Conservation (phyloP, 2,329 filamentous ascomycete species). For the Chrysoporthe puriensis region DNA sequence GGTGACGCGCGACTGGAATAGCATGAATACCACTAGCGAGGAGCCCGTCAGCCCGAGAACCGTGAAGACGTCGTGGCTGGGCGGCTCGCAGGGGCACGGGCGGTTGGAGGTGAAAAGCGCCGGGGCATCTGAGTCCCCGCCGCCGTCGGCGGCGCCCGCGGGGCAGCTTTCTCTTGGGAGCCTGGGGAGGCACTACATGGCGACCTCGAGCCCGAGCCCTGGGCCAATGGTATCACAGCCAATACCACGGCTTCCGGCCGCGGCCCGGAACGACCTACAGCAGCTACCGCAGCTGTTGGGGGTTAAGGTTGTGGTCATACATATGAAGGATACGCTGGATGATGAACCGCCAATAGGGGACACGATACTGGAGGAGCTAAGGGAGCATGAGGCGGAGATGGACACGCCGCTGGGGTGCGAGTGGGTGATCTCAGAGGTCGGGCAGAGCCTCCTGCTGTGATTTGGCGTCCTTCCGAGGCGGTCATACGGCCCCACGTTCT, state of each 20-base stretch:
- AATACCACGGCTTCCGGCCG: slow-evolving; percentile 11
- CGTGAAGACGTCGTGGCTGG: slow-evolving; percentile 35
- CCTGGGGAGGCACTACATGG: not conserved
- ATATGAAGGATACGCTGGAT: slow-evolving; percentile 83
- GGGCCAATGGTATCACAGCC: slow-evolving; percentile 22
- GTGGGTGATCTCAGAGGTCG: slow-evolving; percentile 72
- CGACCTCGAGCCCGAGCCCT: slow-evolving; percentile 17
- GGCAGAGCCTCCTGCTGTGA: slow-evolving; percentile 62
- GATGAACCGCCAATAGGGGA: slow-evolving; percentile 70
- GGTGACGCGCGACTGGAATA: slow-evolving; percentile 32
- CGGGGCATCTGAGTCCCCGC: slow-evolving; percentile 3
- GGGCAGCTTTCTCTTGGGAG: not conserved
- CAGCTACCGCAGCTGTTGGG: slow-evolving; percentile 66
- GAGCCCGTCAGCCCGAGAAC: slow-evolving; percentile 59
- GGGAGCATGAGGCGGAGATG: slow-evolving; percentile 59
- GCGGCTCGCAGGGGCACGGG: not conserved
- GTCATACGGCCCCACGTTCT: too few species aligned
- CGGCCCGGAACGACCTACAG: slow-evolving; percentile 32
- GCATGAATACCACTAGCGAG: slow-evolving; percentile 37
- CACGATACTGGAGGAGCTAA: slow-evolving; percentile 71
- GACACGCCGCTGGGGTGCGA: slow-evolving; percentile 73
- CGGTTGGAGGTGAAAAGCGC: not conserved
- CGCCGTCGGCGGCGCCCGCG: slow-evolving; percentile 3
- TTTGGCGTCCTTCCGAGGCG: not conserved
- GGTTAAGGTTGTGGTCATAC: slow-evolving; percentile 83